Evolutionary conservation across 768 basidiomycete genomes (phyloP).

Genomic region (Termitomyces sp.): DNA sequence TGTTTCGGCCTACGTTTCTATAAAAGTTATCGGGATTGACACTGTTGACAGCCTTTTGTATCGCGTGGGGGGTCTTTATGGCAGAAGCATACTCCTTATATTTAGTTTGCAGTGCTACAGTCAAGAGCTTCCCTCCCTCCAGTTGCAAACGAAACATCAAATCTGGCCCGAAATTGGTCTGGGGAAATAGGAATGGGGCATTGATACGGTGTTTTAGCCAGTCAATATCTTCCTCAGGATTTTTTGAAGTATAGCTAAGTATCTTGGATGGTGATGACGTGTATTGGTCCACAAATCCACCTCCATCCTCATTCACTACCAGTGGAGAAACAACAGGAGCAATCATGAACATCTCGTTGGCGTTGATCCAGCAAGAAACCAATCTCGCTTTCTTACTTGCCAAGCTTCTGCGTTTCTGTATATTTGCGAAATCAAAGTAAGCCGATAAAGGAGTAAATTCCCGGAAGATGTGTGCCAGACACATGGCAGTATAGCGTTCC

Average conservation of each 20-base stretch:
- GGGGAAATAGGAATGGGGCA: background rate
- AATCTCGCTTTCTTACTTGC: background rate
- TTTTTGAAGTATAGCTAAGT: background rate
- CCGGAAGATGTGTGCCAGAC: background rate
- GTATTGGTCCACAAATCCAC: background rate
- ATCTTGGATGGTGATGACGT: background rate
- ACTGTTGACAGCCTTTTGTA: background rate
- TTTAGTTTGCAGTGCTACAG: background rate
- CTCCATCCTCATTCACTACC: background rate
- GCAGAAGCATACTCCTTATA: background rate
- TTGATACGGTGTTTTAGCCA: background rate
- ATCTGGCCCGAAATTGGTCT: background rate
- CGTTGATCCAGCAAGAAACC: background rate
- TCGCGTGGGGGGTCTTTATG: background rate
- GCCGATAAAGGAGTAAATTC: background rate
- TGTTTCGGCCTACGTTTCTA: background rate
- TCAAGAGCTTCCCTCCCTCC: background rate
- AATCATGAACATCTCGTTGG: background rate
- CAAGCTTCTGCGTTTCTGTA: background rate
- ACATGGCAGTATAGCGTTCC: background rate
- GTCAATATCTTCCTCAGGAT: background rate
- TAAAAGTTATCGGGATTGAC: background rate
- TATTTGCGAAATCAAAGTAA: background rate
- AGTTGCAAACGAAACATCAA: background rate
- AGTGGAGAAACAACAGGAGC: slow-evolving; percentile 1